Percentiles rank a stretch among this genome's conserved stretches.
These are phyloP conservation scores for Vanrija sp. DNA, from an alignment of 1,284 basidiomycete genomes.

Conservation along the genomic window DNA sequence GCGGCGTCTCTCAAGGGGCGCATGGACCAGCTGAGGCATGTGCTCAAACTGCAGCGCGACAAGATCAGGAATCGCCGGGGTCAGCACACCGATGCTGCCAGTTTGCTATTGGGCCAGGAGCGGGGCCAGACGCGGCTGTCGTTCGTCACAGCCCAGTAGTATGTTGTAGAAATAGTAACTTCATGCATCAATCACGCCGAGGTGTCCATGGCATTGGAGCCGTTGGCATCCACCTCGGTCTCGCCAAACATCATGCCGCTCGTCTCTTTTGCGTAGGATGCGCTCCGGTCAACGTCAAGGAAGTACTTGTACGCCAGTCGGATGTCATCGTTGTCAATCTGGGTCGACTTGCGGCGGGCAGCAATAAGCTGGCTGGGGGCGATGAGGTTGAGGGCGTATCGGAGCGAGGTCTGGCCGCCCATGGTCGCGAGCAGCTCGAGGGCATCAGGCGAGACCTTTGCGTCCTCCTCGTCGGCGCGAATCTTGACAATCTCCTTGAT, in stretches of 20 bases:
- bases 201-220: constrained; percentile 8
- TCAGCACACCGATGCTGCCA: too few relatives aligned
- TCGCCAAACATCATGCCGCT: constrained; percentile 59
- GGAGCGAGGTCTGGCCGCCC: constrained; percentile 77
- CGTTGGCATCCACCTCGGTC: constrained; percentile 9
- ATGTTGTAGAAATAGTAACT: too few relatives aligned
- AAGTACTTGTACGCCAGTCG: constrained; percentile 82
- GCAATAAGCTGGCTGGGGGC: constrained; percentile 82
- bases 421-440: constrained; percentile 75
- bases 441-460: constrained; percentile 72
- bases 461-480: constrained; percentile 92
- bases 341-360: constrained; percentile 68
- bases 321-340: constrained; percentile 79
- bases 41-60: too few relatives aligned
- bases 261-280: constrained; percentile 83
- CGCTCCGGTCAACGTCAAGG: constrained; percentile 90
- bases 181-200: constrained; percentile 1
- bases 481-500: constrained; percentile 90
- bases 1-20: too few relatives aligned
- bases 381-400: constrained; percentile 89
- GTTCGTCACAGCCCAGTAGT: too few relatives aligned
- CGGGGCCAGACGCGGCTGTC: too few relatives aligned
- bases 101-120: too few relatives aligned
- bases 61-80: too few relatives aligned
- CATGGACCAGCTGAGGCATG: too few relatives aligned